Base-by-base conservation (phyloP, 129 eudicot genomes). In the Flaveria robusta region DNA sequence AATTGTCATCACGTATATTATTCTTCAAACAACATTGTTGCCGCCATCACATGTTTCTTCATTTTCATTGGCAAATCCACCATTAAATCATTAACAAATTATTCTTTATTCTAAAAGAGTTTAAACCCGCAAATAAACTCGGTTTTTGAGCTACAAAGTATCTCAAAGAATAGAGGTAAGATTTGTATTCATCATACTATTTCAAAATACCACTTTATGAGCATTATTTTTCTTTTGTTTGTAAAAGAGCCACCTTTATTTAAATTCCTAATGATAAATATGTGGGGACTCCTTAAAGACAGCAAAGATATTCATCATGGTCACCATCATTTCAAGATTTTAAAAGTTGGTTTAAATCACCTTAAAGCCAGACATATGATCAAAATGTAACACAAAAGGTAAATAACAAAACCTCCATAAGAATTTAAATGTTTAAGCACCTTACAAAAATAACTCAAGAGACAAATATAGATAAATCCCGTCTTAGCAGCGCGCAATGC, bases 401-500 rank as follows among this genome's bases (percentile, higher is more conserved):
- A 16, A 62, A 62, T 62, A 62, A 62, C 41, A 62, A 62, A 55
- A 62, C 43, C 68, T 62, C 68, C 68, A 62, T 15, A 62, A 62
- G 7, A 62, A 62, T 62, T 62, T 62, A 62, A 62, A 62, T 62
- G 68, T 62, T 62, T 27, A 62, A 29, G 16, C 62, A 62, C 11
- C 42, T 11, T 27, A 60, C 34, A 60, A 60, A 31, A 15, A 62
- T 27, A 62, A 62, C 68, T 62, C 66, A 16, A 62, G 41, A 62
- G 19, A 54, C 24, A 62, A 62, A 62, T 62, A 26, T 62, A 62
- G 43, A 62, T 62, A 29, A 27, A 62, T 62, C 68, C 20, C 67
- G 11, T 62, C 42, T 26, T 29, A 62, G 10, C 68, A 62, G 20
- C 66, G 58, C 43, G 2, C 42, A 5, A 4, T 4, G 43, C 67